Evolutionary conservation across 805 yeast genomes (phyloP).

Genomic region (Saccharomycopsis malanga): DNA sequence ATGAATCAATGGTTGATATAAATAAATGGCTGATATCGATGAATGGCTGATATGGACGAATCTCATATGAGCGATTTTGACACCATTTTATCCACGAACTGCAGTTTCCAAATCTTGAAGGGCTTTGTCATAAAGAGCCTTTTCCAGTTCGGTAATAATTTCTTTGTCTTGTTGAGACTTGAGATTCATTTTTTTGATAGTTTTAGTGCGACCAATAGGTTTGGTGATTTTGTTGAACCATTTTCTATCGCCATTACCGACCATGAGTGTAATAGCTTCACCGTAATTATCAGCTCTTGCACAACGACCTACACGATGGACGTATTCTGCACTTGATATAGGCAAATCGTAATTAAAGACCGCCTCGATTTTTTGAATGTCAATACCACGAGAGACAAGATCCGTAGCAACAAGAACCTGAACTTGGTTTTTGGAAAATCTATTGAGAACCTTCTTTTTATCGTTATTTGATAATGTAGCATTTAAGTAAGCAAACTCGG

Average conservation of each 20-base stretch:
- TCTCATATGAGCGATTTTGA: background rate
- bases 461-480: slow-evolving; percentile 47
- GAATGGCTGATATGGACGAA: too few species aligned
- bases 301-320: slow-evolving; percentile 95
- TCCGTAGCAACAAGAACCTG: slow-evolving; percentile 73
- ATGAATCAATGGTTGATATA: too few species aligned
- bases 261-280: slow-evolving; percentile 61
- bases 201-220: slow-evolving; percentile 31
- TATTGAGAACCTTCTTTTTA: slow-evolving; percentile 50
- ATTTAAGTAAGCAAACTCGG: slow-evolving; percentile 43
- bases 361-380: slow-evolving; percentile 57
- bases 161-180: background rate
- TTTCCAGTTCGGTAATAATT: background rate
- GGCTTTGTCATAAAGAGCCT: background rate
- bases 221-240: slow-evolving; percentile 48
- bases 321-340: slow-evolving; percentile 79
- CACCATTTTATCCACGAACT: background rate
- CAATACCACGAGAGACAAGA: slow-evolving; percentile 93
- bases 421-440: slow-evolving; percentile 49
- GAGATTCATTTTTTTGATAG: background rate
- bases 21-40: too few species aligned
- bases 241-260: slow-evolving; percentile 70
- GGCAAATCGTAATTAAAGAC: slow-evolving; percentile 93
- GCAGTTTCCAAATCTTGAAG: background rate
- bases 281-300: slow-evolving; percentile 88